Base-by-base conservation (phyloP, 176 grass and related monocot genomes). In the Rhynchospora pubera region DNA sequence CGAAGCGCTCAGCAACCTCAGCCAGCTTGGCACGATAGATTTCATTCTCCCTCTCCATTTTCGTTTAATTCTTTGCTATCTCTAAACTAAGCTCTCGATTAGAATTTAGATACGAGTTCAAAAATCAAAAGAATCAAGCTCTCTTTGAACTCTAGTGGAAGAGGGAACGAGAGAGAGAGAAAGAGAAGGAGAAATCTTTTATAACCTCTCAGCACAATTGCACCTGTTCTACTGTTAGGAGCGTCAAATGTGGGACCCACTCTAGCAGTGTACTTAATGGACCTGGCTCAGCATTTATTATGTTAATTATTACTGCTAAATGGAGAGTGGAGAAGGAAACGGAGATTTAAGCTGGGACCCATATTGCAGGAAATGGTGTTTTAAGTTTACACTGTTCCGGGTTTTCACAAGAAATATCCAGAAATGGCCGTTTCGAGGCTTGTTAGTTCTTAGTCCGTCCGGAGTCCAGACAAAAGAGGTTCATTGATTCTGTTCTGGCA, bases 1-100 rank as follows among this genome's bases (percentile, higher is more conserved):
- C 79, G 79, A 78, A 89, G 50, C 87, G 79, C 72, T 83, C 84
- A 61, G 84, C 71, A 63, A 86, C 60, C 79, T 89, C 83, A 10
- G 83, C 79, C 23, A 89, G 79, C 79, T 86, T 86, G 74, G 84
- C 79, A 16, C 83, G 18, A 66, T 62, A 86, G 34, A 89, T 57
- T 78, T 82, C 75, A 32, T 60, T 48, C 44, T 89, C 69, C 77
- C 82, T 80, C 65, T 82, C 87, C 84, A 72, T 83, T 80, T 57
- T 46, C 23, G 76, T 62, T 63, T n/a, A n/a, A n/a, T n/a, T 61
- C 57, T 47, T 63, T 58, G 59, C 19, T 32, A 13, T 26, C 28
- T 13, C 63, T 7, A 2, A 65, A 65, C 23, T 61, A 22, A 23
- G 7, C 18, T 16, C 63, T 39, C 34, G 34, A 39, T 39, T 39